Percentiles rank a stretch among this genome's conserved stretches.
These are phyloP conservation scores for Baeospora myosura DNA, from an alignment of 1,284 basidiomycete species.

Conservation along the genomic window DNA sequence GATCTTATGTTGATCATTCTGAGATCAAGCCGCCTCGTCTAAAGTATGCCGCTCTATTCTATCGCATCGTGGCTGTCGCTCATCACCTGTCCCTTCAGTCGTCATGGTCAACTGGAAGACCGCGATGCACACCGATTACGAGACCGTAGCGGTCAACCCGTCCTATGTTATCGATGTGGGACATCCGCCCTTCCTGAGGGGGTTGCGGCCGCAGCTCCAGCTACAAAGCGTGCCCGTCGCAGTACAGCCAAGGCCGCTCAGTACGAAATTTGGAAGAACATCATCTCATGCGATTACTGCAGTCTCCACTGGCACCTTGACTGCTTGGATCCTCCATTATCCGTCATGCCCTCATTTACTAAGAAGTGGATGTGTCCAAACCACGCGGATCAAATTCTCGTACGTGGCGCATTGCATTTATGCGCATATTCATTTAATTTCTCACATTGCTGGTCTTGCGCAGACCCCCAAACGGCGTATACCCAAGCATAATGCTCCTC, in stretches of 20 bases:
- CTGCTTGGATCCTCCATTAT: constrained; percentile 87
- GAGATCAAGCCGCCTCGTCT: constrained; percentile 71
- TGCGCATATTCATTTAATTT: constrained; percentile 8
- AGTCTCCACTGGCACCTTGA: constrained; percentile 95
- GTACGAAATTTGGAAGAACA: constrained; percentile 56
- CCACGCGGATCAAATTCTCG: constrained; percentile 78
- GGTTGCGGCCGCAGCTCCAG: constrained; percentile 43
- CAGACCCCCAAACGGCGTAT: constrained; percentile 73
- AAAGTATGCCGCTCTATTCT: constrained; percentile 49
- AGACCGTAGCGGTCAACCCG: constrained; percentile 75
- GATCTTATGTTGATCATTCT: constrained; percentile 72
- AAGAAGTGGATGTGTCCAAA: constrained; percentile 99
- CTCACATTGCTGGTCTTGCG: constrained; percentile 10
- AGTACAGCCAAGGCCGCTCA: constrained; percentile 32
- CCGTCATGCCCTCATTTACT: constrained; percentile 77
- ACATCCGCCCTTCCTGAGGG: constrained; percentile 63
- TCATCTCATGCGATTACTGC: constrained; percentile 95
- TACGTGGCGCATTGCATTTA: constrained; percentile 27
- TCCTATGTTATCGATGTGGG: constrained; percentile 88
- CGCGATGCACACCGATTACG: constrained; percentile 85
- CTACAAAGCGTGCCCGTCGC: constrained; percentile 47
- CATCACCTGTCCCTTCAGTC: constrained; percentile 40
- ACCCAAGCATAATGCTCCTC: constrained; percentile 58
- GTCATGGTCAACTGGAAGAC: constrained; percentile 84
- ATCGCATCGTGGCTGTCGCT: constrained; percentile 13